Evolutionary conservation across 371 early-diverging fungal species (phyloP).

Genomic region (Quaeritorhiza haematococci): DNA sequence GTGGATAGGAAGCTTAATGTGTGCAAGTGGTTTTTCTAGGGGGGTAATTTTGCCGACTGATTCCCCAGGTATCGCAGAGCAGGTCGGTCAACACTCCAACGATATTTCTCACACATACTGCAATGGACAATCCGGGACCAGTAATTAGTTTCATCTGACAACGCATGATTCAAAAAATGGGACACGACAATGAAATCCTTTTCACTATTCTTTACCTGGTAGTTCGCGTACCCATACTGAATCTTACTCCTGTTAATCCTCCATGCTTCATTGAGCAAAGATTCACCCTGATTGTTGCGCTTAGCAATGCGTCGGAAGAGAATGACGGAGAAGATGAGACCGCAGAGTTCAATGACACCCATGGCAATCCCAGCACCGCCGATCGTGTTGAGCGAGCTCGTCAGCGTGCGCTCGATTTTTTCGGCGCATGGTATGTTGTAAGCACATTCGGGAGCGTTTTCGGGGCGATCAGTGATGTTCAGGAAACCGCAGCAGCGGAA

Average conservation of each 20-base stretch:
- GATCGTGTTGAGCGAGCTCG: constrained; percentile 32
- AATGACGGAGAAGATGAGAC: constrained; percentile 35
- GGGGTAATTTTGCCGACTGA: no score
- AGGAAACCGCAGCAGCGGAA: constrained; percentile 44
- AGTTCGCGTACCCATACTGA: constrained; percentile 36
- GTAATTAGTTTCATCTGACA: no score
- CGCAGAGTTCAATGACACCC: constrained; percentile 44
- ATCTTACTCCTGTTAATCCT: constrained; percentile 47
- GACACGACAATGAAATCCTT: no score
- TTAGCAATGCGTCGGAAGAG: constrained; percentile 41
- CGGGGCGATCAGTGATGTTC: constrained; percentile 21
- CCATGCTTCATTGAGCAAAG: constrained; percentile 47
- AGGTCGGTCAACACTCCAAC: no score
- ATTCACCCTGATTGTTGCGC: constrained; percentile 31
- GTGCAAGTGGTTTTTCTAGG: no score
- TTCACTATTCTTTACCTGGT: constrained; percentile 6
- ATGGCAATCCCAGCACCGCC: constrained; percentile 44
- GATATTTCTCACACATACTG: no score
- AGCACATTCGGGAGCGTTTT: not conserved
- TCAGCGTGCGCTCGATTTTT: constrained; percentile 17
- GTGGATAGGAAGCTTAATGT: no score
- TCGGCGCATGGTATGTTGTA: constrained; percentile 21
- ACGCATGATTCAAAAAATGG: no score
- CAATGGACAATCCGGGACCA: no score
- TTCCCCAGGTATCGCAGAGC: no score